Percentiles rank a stretch among this genome's conserved stretches.
Conservation (phyloP, 768 basidiomycete genomes). For the Calocera viscosa region DNA sequence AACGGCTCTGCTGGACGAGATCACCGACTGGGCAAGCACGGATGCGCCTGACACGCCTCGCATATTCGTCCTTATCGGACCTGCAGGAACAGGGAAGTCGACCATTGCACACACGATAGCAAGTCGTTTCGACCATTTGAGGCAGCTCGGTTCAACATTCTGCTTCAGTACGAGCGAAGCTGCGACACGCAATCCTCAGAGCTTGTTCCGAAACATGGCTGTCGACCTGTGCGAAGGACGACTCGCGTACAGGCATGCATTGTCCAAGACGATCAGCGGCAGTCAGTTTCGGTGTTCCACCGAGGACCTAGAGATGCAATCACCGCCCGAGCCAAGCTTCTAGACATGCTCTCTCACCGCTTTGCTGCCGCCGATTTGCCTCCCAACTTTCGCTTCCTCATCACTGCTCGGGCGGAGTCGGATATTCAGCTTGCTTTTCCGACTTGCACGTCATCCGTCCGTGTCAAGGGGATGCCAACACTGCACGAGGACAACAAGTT, state of each 20-base stretch:
- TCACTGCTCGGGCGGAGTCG: background rate
- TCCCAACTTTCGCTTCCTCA: background rate
- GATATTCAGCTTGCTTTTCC: background rate
- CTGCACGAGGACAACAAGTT: background rate
- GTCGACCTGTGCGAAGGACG: background rate
- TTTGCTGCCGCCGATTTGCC: background rate
- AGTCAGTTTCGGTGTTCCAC: background rate
- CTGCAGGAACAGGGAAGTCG: constrained; percentile 17
- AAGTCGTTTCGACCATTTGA: background rate
- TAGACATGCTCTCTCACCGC: background rate
- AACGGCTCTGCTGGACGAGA: background rate
- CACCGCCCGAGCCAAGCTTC: background rate
- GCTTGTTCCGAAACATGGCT: constrained; percentile 16
- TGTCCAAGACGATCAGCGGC: background rate
- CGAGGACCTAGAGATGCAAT: background rate
- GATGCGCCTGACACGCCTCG: background rate
- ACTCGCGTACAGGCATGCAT: background rate
- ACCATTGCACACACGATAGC: constrained; percentile 15
- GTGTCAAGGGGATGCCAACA: background rate
- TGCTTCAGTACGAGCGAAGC: constrained; percentile 11
- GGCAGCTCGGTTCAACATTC: constrained; percentile 15
- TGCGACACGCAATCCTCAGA: background rate
- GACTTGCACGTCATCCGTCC: background rate
- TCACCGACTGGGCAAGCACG: constrained; percentile 8
- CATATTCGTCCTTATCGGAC: constrained; percentile 13